A percentile compares a stretch with the other conserved stretches of the same genome.
These are phyloP conservation scores for Lipomyces yamanashiensis DNA, from an alignment of 805 yeast species.

Conservation along the genomic window DNA sequence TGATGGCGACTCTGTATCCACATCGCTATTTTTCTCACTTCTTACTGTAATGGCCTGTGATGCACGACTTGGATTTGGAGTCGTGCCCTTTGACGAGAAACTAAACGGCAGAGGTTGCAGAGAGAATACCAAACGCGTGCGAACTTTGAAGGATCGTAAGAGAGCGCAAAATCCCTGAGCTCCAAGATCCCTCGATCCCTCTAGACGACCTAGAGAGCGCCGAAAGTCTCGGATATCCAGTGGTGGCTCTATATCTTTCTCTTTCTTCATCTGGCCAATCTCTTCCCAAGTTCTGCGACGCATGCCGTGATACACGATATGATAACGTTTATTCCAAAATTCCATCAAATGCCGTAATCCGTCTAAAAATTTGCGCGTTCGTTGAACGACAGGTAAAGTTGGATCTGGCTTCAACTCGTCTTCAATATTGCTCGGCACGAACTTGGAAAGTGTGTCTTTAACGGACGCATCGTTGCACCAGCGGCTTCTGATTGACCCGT, in stretches of 20 bases:
- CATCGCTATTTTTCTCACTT: constrained; percentile 4
- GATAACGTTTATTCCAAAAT: constrained; percentile 62
- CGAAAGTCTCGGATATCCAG: constrained; percentile 20
- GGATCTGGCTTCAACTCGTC: constrained; percentile 56
- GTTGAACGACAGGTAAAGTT: constrained; percentile 48
- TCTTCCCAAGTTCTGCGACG: constrained; percentile 57
- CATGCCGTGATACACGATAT: constrained; percentile 50
- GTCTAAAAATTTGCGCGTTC: constrained; percentile 73
- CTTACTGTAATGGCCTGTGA: constrained; percentile 11
- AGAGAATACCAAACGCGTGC: constrained; percentile 77
- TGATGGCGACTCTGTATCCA: constrained; percentile 3
- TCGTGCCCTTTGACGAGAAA: constrained; percentile 18
- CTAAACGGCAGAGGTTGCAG: constrained; percentile 91
- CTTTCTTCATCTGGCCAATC: constrained; percentile 41
- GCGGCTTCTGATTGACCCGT: constrained; percentile 68
- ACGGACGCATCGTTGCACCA: constrained; percentile 64
- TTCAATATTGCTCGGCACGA: constrained; percentile 55
- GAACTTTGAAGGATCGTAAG: constrained; percentile 69
- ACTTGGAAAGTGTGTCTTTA: constrained; percentile 46
- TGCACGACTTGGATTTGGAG: constrained; percentile 9
- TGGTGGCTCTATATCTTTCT: constrained; percentile 27
- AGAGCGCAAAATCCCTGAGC: constrained; percentile 88
- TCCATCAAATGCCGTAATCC: constrained; percentile 71
- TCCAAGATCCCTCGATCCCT: constrained; percentile 76
- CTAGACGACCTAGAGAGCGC: constrained; percentile 21